Conservation (phyloP, 2,329 filamentous ascomycete genomes). For the Apiospora aurea region DNA sequence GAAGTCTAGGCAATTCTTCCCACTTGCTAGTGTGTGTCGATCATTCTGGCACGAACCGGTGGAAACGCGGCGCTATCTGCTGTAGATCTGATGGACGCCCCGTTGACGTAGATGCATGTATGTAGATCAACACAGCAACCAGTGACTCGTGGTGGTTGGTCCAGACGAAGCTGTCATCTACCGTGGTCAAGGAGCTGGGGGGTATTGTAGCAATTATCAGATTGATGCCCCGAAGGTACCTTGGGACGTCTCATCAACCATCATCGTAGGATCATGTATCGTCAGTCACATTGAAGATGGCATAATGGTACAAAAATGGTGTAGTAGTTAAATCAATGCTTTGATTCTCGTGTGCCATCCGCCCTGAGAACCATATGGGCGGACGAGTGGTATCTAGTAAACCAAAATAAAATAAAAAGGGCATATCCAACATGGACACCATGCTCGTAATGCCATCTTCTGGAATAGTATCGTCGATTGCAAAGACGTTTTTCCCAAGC, state of each 20-base stretch:
- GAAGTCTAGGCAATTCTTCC: neutral
- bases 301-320: neutral
- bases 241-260: neutral
- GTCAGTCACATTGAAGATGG: neutral
- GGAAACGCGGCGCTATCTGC: neutral
- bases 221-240: neutral
- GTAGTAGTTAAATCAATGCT: constrained; percentile 31
- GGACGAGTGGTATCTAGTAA: constrained; percentile 39
- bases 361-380: constrained; percentile 32
- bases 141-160: neutral
- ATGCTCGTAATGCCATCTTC: neutral
- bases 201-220: neutral
- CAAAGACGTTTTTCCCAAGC: neutral
- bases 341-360: constrained; percentile 40
- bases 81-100: neutral
- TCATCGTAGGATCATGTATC: neutral
- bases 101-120: neutral
- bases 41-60: neutral
- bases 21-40: neutral
- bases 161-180: neutral
- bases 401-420: neutral
- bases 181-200: no score
- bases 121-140: neutral
- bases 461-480: constrained; percentile 2
- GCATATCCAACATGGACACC: neutral